Percentiles rank a stretch among this genome's conserved stretches.
phyloP scores from a whole-genome alignment of 2,329 filamentous ascomycete species.

The Clathrospora elynae region DNA sequence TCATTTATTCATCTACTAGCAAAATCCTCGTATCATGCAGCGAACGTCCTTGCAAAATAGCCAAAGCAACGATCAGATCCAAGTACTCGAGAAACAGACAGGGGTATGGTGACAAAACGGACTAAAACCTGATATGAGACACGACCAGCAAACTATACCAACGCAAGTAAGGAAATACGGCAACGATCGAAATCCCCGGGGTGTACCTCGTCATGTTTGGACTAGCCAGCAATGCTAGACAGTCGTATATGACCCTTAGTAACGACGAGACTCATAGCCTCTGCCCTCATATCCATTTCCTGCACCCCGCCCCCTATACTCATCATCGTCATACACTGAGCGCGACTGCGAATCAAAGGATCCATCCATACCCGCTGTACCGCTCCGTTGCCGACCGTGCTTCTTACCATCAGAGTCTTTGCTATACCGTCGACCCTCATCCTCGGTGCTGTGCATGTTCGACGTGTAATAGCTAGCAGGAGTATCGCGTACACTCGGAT shows the following conservation, averaged over 20 bases:
- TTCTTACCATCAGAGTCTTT: slow-evolving; percentile 40
- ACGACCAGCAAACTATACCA: background rate
- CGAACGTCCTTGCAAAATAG: background rate
- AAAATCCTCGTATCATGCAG: no score
- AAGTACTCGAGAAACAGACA: no score
- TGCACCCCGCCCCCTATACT: slow-evolving; percentile 34
- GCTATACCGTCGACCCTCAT: slow-evolving; percentile 37
- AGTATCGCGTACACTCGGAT: slow-evolving; percentile 40
- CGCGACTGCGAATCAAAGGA: slow-evolving; percentile 37
- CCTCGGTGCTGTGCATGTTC: slow-evolving; percentile 40
- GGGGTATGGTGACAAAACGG: slow-evolving; percentile 3
- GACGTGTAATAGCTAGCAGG: slow-evolving; percentile 40
- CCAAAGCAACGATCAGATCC: background rate
- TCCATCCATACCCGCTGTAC: slow-evolving; percentile 32
- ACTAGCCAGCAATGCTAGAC: background rate
- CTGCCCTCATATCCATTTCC: slow-evolving; percentile 38
- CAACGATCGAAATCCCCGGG: slow-evolving; percentile 2
- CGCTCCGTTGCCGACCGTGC: slow-evolving; percentile 33
- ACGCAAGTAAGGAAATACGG: background rate
- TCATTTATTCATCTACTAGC: no score
- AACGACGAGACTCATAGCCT: slow-evolving; percentile 38
- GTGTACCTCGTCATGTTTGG: slow-evolving; percentile 13
- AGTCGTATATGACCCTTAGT: slow-evolving; percentile 22
- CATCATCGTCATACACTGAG: slow-evolving; percentile 40
- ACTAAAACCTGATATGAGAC: background rate